A percentile compares a stretch with the other conserved stretches of the same genome.
Evolutionary conservation across 352 stramenopile genomes (phyloP).

Genomic region (Globisporangium middletonii): DNA sequence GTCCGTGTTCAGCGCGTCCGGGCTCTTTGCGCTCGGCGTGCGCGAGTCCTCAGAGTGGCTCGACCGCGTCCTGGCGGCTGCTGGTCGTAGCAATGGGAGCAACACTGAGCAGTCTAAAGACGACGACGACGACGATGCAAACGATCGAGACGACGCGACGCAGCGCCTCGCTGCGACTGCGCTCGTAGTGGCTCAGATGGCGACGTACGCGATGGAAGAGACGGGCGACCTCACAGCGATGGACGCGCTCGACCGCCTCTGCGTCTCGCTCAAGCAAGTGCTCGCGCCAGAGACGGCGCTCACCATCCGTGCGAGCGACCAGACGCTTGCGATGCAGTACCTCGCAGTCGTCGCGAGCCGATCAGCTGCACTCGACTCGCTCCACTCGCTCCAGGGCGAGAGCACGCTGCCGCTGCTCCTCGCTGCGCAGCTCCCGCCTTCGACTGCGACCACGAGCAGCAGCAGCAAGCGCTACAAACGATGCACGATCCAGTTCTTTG

Average conservation of each 20-base stretch:
- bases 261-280: slow-evolving; percentile 25
- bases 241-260: slow-evolving; percentile 23
- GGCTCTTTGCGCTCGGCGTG: slow-evolving; percentile 18
- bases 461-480: slow-evolving; percentile 15
- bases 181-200: slow-evolving; percentile 36
- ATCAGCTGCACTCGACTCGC: slow-evolving; percentile 21
- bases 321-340: slow-evolving; percentile 31
- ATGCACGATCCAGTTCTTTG: slow-evolving; percentile 34
- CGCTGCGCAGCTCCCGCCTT: slow-evolving; percentile 3
- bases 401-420: slow-evolving; percentile 33
- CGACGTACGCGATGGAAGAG: slow-evolving; percentile 29
- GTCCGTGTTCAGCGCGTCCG: slow-evolving; percentile 20
- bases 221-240: slow-evolving; percentile 22
- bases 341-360: slow-evolving; percentile 28
- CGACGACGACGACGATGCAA: neutral
- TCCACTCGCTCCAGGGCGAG: slow-evolving; percentile 29
- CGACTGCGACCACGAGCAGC: slow-evolving; percentile 14
- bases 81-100: neutral
- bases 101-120: neutral
- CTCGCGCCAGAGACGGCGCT: slow-evolving; percentile 2
- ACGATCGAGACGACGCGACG: slow-evolving; percentile 17
- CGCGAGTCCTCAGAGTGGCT: slow-evolving; percentile 9
- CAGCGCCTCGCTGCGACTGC: slow-evolving; percentile 21
- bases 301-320: slow-evolving; percentile 17
- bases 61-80: neutral